A percentile compares a stretch with the other conserved stretches of the same genome.
phyloP scores from a whole-genome alignment of 768 basidiomycete genomes.

The Podaxis rugospora region DNA sequence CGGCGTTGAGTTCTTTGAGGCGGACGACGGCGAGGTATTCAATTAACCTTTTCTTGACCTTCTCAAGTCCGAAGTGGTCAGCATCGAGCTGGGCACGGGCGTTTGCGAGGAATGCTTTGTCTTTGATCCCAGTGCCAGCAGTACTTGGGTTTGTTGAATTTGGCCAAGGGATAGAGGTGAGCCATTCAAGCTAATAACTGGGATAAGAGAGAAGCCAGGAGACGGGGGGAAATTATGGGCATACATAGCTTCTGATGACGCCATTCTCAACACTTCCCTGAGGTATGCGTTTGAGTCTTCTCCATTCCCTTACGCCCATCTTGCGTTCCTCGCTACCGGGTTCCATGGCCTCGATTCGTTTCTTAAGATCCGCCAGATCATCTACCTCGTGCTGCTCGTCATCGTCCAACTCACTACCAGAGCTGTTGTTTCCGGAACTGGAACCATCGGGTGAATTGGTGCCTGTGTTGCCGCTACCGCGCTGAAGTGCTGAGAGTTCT shows the following conservation, averaged over 20 bases:
- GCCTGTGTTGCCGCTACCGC: constrained; percentile 19
- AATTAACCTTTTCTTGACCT: constrained; percentile 86
- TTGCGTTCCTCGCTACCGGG: constrained; percentile 76
- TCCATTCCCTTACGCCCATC: constrained; percentile 79
- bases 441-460: constrained; percentile 9
- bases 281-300: constrained; percentile 81
- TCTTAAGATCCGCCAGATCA: constrained; percentile 68
- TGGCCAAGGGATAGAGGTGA: constrained; percentile 83
- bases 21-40: constrained; percentile 90
- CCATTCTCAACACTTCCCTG: constrained; percentile 88
- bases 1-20: constrained; percentile 44
- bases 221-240: constrained; percentile 21
- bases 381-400: constrained; percentile 80
- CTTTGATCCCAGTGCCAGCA: constrained; percentile 29
- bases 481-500: constrained; percentile 58
- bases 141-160: constrained; percentile 30
- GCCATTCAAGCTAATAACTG: constrained; percentile 73
- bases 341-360: constrained; percentile 71
- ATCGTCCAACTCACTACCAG: constrained; percentile 59
- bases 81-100: constrained; percentile 81
- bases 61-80: constrained; percentile 90
- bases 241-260: constrained; percentile 78
- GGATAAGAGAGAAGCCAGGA: neutral
- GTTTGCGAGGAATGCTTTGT: constrained; percentile 56
- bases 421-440: constrained; percentile 22